Conservation (phyloP, 306 rosid genomes). For the Trifolium dubium region DNA sequence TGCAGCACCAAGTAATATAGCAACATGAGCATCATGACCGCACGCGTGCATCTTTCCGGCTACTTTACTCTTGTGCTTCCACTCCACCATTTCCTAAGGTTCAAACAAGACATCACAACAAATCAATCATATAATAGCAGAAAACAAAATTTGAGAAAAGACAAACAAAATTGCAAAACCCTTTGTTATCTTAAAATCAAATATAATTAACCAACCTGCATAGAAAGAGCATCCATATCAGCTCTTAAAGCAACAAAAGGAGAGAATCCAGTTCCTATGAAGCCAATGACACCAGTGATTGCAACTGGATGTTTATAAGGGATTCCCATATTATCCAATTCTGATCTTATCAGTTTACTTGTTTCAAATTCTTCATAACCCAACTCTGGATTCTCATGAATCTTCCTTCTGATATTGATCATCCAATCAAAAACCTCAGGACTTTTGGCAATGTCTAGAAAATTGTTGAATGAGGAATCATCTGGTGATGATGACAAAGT, state of each 20-base stretch:
- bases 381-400: slow-evolving; percentile 86
- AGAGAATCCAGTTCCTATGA: slow-evolving; percentile 66
- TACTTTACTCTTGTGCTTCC: slow-evolving; percentile 88
- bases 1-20: slow-evolving; percentile 94
- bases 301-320: slow-evolving; percentile 73
- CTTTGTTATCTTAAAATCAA: not conserved
- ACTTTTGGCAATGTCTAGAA: slow-evolving; percentile 60
- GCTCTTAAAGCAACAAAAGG: slow-evolving; percentile 96
- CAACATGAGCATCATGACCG: slow-evolving; percentile 94
- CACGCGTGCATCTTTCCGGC: slow-evolving; percentile 93
- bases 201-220: slow-evolving; percentile 72
- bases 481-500: slow-evolving; percentile 2
- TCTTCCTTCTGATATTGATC: slow-evolving; percentile 78
- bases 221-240: slow-evolving; percentile 94
- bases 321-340: slow-evolving; percentile 67
- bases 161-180: not conserved
- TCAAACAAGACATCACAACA: not conserved
- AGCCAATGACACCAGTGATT: slow-evolving; percentile 78
- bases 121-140: not conserved
- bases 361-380: slow-evolving; percentile 80
- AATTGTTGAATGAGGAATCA: slow-evolving; percentile 32
- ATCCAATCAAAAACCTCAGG: slow-evolving; percentile 73
- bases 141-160: too few relatives aligned
- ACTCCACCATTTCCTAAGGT: slow-evolving; percentile 87
- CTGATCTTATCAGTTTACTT: slow-evolving; percentile 71